Conservation (phyloP, 805 yeast genomes). For the Pichia thaimueangensis region DNA sequence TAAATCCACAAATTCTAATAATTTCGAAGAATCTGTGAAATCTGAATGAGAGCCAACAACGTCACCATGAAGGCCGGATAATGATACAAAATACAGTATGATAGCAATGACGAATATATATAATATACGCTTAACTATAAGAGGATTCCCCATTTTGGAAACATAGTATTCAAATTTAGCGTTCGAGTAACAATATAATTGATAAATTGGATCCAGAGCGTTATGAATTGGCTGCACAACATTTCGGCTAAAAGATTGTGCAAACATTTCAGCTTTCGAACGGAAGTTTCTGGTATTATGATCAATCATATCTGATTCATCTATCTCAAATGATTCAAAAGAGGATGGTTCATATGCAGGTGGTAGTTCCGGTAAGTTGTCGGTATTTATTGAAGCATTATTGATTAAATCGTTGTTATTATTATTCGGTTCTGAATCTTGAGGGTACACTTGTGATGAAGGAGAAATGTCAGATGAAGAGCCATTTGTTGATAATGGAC, state of each 20-base stretch:
- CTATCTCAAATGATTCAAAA: slow-evolving; percentile 40
- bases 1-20: slow-evolving; percentile 43
- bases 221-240: slow-evolving; percentile 38
- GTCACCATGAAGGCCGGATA: slow-evolving; percentile 49
- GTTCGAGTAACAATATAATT: slow-evolving; percentile 36
- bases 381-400: too few species aligned
- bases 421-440: not conserved
- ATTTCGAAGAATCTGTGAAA: slow-evolving; percentile 52
- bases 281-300: not conserved
- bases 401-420: too few species aligned
- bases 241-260: slow-evolving; percentile 29
- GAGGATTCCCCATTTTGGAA: slow-evolving; percentile 73
- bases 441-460: not conserved
- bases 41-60: slow-evolving; percentile 42
- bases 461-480: not conserved
- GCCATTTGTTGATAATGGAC: slow-evolving; percentile 3
- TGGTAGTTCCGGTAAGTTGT: slow-evolving; percentile 17
- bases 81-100: slow-evolving; percentile 50
- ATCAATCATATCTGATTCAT: slow-evolving; percentile 26
- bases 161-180: slow-evolving; percentile 51
- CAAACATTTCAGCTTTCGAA: slow-evolving; percentile 35
- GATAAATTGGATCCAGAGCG: slow-evolving; percentile 47
- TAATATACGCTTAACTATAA: slow-evolving; percentile 69
- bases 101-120: slow-evolving; percentile 63
- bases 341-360: slow-evolving; percentile 19